Percentiles rank a stretch among this genome's conserved stretches.
phyloP scores from a whole-genome alignment of 441 rosid genomes.

The Manihot esculenta region DNA sequence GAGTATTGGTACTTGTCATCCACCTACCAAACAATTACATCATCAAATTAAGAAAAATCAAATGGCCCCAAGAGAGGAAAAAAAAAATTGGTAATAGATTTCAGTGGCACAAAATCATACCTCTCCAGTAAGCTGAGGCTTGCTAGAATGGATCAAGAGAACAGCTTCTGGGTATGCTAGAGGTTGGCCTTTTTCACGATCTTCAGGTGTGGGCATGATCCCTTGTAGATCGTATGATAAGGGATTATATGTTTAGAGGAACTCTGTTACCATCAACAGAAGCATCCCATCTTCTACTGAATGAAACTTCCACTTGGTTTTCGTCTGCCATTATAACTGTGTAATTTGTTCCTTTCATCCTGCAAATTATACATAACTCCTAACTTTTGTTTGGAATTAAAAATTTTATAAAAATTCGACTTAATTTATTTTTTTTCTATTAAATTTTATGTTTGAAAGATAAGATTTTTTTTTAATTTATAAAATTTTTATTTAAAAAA shows the following conservation, averaged over 20 bases:
- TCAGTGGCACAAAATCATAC: constrained; percentile 20
- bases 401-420: too few species aligned
- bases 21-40: constrained; percentile 36
- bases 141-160: constrained; percentile 46
- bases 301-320: constrained; percentile 65
- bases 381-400: too few species aligned
- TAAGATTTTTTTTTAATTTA: too few species aligned
- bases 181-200: constrained; percentile 35
- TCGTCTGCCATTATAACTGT: constrained; percentile 37
- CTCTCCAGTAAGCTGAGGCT: constrained; percentile 52
- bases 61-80: neutral
- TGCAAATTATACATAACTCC: constrained; percentile 17
- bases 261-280: constrained; percentile 19
- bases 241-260: constrained; percentile 68
- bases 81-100: too few species aligned
- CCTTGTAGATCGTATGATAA: constrained; percentile 51
- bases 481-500: too few species aligned
- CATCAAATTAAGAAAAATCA: too few species aligned
- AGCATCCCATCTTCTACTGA: constrained; percentile 44
- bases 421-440: too few species aligned
- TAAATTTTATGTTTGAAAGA: too few species aligned
- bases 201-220: constrained; percentile 51
- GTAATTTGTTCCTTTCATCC: constrained; percentile 43
- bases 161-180: constrained; percentile 63
- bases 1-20: constrained; percentile 27